These are phyloP conservation scores for Ceratocystis eucalypticola DNA, from an alignment of 2,329 filamentous ascomycete species.

Conservation along the genomic window DNA sequence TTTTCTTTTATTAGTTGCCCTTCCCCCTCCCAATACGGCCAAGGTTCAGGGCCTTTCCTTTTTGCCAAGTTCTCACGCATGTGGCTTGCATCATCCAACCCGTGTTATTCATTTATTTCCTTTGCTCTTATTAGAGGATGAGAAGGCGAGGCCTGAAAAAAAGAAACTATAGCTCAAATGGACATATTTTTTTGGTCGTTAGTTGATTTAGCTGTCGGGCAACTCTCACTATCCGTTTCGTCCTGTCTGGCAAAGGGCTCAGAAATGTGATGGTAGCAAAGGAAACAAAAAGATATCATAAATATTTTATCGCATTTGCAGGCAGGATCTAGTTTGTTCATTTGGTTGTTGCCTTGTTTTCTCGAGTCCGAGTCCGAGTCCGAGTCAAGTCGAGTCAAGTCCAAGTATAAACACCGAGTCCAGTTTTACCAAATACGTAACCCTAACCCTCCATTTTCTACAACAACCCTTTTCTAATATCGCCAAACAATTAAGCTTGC, in stretches of 20 bases:
- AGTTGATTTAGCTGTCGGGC: not conserved
- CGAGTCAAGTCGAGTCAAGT: not conserved
- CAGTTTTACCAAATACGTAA: not conserved
- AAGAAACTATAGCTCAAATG: not conserved
- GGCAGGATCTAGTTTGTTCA: not conserved
- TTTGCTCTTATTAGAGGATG: not conserved
- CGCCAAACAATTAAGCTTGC: not conserved
- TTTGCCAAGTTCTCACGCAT: not conserved
- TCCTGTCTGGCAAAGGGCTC: not conserved
- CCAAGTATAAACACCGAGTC: not conserved
- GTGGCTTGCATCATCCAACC: not conserved
- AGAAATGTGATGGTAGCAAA: not conserved
- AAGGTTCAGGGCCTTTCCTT: not conserved
- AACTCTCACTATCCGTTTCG: not conserved
- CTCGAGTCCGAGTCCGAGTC: not conserved
- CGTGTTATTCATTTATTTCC: not conserved
- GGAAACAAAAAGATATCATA: not conserved
- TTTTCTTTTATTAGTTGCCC: not conserved
- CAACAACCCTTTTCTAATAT: not conserved
- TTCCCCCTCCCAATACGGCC: not conserved
- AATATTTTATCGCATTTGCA: not conserved
- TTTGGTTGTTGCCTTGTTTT: not conserved
- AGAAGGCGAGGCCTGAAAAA: not conserved
- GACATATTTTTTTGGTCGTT: not conserved
- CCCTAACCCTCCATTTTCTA: not conserved